These are phyloP conservation scores for Biancaea sappan DNA, from an alignment of 306 rosid species.

Conservation along the genomic window DNA sequence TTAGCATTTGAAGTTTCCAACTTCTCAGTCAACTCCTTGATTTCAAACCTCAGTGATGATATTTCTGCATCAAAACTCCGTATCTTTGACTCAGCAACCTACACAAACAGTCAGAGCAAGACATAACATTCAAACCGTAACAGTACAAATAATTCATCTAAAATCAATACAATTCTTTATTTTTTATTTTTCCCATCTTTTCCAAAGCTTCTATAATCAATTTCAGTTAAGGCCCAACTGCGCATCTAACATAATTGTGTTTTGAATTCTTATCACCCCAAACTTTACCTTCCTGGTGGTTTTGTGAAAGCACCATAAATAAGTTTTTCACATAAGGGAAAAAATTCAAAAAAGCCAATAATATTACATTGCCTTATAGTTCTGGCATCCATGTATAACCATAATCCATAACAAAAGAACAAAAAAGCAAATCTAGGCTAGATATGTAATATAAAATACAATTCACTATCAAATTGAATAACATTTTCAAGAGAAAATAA, in stretches of 20 bases:
- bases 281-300: neutral
- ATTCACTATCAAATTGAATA: no score
- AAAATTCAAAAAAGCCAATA: neutral
- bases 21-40: no score
- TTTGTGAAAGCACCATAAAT: neutral
- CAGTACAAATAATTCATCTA: neutral
- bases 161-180: neutral
- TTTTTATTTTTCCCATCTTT: no score
- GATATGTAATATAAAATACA: no score
- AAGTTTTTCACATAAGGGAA: neutral
- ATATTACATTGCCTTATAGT: neutral
- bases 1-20: no score
- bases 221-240: neutral
- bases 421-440: neutral
- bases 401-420: neutral
- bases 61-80: no score
- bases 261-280: neutral
- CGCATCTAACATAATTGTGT: neutral
- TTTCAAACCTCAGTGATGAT: no score
- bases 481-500: no score
- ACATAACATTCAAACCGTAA: neutral
- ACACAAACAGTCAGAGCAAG: no score
- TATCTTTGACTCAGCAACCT: no score
- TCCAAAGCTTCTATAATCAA: neutral
- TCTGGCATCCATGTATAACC: neutral